Percentiles rank a stretch among this genome's conserved stretches.
These are phyloP conservation scores for Cenchrus americanus DNA, from an alignment of 176 grass and related monocot species.

Conservation along the genomic window DNA sequence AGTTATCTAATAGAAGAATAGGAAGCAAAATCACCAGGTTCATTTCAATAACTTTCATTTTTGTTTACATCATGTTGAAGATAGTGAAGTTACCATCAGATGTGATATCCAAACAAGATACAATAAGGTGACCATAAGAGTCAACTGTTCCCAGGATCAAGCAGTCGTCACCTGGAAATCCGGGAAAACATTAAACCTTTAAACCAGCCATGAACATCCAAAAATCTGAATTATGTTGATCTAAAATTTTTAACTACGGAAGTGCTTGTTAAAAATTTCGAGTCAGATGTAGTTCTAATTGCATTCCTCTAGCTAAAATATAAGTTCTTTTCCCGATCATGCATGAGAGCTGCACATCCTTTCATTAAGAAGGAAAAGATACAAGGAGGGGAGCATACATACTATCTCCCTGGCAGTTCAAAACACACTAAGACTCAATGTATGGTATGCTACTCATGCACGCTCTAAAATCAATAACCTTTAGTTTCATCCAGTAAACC, in stretches of 20 bases:
- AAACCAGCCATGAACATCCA: slow-evolving; percentile 22
- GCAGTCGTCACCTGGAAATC: slow-evolving; percentile 63
- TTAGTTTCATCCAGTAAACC: slow-evolving; percentile 12
- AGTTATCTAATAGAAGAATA: neutral
- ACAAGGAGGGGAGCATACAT: no score
- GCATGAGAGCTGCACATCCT: no score
- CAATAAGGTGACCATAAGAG: slow-evolving; percentile 82
- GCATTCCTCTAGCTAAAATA: neutral
- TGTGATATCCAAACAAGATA: slow-evolving; percentile 65
- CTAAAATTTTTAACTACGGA: neutral
- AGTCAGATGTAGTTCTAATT: neutral
- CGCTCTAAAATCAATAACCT: neutral
- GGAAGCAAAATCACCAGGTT: neutral
- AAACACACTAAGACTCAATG: neutral
- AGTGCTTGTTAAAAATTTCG: slow-evolving; percentile 23
- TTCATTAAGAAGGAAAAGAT: no score
- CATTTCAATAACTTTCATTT: neutral
- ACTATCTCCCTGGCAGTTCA: no score
- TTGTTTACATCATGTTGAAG: slow-evolving; percentile 5
- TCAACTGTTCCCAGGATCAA: slow-evolving; percentile 92
- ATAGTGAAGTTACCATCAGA: slow-evolving; percentile 73
- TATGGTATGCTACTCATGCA: neutral
- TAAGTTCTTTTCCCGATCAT: neutral
- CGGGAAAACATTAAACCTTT: slow-evolving; percentile 14
- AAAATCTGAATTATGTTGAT: neutral